Evolutionary conservation across 371 early-diverging fungal species (phyloP).

Genomic region (Lichtheimia hyalospora): DNA sequence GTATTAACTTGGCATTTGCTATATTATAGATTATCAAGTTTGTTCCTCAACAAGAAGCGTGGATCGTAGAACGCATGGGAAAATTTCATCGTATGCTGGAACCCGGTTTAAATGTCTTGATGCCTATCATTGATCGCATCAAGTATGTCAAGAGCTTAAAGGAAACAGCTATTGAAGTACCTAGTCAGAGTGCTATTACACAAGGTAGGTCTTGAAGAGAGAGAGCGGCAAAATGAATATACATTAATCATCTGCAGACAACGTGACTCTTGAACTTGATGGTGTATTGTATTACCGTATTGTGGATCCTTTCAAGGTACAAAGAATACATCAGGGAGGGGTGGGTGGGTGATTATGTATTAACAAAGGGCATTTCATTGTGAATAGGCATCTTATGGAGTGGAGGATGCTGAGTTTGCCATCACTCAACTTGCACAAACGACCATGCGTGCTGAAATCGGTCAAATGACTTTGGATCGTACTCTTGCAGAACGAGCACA

Average conservation of each 20-base stretch:
- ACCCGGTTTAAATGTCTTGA: constrained; percentile 88
- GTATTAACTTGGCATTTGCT: not conserved
- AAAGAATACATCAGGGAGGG: not conserved
- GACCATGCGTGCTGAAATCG: constrained; percentile 98
- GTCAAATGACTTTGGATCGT: constrained; percentile 95
- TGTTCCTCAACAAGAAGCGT: constrained; percentile 98
- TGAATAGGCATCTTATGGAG: constrained; percentile 89
- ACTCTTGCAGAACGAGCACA: constrained; percentile 94
- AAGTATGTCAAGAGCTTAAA: constrained; percentile 94
- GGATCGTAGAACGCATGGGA: constrained; percentile 90
- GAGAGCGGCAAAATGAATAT: not conserved
- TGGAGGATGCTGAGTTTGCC: constrained; percentile 94
- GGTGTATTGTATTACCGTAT: constrained; percentile 96
- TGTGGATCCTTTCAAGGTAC: constrained; percentile 89
- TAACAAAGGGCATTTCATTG: not conserved
- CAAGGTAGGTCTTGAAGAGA: constrained; percentile 54
- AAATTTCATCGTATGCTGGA: constrained; percentile 84
- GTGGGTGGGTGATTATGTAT: too few species aligned
- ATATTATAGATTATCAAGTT: constrained; percentile 79
- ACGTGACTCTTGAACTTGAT: constrained; percentile 94
- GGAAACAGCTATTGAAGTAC: constrained; percentile 93
- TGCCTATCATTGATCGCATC: constrained; percentile 88
- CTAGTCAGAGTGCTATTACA: constrained; percentile 92
- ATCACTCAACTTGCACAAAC: constrained; percentile 97
- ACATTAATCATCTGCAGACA: constrained; percentile 57